Percentiles rank a stretch among this genome's conserved stretches.
phyloP scores from a whole-genome alignment of 169 alveolate genomes.

The Cyclospora cayetanensis region DNA sequence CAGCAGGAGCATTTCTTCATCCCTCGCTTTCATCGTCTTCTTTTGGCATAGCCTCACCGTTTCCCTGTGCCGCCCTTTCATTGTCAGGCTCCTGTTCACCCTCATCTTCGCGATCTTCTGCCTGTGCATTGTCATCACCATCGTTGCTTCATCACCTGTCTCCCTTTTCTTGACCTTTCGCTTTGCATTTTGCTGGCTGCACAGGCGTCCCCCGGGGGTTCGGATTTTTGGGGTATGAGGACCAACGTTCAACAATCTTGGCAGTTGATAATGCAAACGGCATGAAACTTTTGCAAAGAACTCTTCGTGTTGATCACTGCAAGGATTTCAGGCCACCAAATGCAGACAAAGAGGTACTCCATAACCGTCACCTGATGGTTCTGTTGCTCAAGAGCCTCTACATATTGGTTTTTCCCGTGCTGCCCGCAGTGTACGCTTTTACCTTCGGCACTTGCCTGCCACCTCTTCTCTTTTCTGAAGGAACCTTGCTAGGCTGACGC shows the following conservation, averaged over 20 bases:
- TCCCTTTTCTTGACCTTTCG: not conserved
- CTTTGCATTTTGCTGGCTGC: not conserved
- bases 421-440: no score
- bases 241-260: constrained; percentile 97
- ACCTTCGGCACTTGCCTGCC: no score
- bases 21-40: no score
- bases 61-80: no score
- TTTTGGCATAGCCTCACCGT: not conserved
- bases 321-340: constrained; percentile 84
- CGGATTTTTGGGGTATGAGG: constrained; percentile 97
- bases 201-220: constrained; percentile 91
- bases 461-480: no score
- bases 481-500: no score
- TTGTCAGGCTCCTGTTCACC: no score
- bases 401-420: no score
- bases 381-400: no score
- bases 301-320: constrained; percentile 96
- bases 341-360: constrained; percentile 76
- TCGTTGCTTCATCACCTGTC: not conserved
- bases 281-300: constrained; percentile 88
- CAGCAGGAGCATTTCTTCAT: no score
- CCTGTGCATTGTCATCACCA: not conserved
- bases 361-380: no score
- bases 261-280: constrained; percentile 99
- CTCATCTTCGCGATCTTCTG: no score